Percentiles rank a stretch among this genome's conserved stretches.
These are phyloP conservation scores for Evansstolkia leycettana DNA, from an alignment of 495 filamentous ascomycete genomes.

Conservation along the genomic window DNA sequence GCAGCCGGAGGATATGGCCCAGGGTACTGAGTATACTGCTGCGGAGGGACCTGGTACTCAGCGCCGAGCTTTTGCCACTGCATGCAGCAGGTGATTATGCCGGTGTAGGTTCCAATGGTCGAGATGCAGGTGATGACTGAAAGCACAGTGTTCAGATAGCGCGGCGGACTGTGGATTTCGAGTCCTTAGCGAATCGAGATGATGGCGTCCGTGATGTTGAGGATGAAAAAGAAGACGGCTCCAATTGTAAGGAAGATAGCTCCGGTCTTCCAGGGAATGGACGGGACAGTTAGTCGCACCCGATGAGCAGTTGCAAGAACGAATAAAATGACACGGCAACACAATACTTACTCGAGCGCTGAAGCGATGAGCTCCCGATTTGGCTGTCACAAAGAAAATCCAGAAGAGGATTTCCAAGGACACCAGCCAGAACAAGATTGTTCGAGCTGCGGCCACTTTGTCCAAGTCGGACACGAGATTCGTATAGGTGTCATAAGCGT, in stretches of 20 bases:
- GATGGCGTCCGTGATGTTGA: constrained; percentile 7
- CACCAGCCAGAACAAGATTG: constrained; percentile 9
- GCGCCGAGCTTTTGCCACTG: constrained; percentile 10
- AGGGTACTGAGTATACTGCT: constrained; percentile 4
- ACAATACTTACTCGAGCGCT: constrained; percentile 10
- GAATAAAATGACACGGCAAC: no score
- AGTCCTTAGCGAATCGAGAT: constrained; percentile 10
- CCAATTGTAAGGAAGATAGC: not conserved
- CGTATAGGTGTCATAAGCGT: not conserved
- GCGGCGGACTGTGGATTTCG: not conserved
- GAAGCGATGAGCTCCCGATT: constrained; percentile 11
- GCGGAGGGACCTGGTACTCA: not conserved
- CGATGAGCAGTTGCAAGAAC: constrained; percentile 1
- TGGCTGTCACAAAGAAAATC: constrained; percentile 9
- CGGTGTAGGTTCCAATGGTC: constrained; percentile 10
- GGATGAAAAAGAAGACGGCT: constrained; percentile 9
- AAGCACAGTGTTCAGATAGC: constrained; percentile 3
- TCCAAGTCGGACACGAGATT: not conserved
- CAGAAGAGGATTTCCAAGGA: constrained; percentile 13
- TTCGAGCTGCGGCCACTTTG: constrained; percentile 4
- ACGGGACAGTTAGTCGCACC: constrained; percentile 2
- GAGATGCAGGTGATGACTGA: constrained; percentile 11
- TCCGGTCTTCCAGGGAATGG: not conserved
- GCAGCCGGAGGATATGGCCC: constrained; percentile 1
- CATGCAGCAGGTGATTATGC: constrained; percentile 9